Conservation (phyloP, 2,329 filamentous ascomycete species). For the Verticillium isaacii region DNA sequence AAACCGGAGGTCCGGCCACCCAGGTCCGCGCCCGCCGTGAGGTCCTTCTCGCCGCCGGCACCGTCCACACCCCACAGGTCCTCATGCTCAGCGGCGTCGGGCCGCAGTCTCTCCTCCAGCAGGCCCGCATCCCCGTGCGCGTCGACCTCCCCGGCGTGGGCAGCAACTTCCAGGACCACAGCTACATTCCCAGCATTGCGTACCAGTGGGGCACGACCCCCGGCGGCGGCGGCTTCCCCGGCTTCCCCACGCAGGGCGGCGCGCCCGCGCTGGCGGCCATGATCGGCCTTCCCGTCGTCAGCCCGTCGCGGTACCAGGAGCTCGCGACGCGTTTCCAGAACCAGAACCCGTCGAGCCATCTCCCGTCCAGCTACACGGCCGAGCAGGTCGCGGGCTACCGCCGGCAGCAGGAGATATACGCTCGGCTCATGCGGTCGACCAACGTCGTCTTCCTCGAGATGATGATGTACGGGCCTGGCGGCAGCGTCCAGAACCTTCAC, state of each 20-base stretch:
- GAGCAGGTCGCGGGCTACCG: conserved; percentile 26
- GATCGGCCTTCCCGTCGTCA: conserved; percentile 17
- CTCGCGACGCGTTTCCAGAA: conserved; percentile 12
- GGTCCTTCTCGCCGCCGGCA: conserved; percentile 30
- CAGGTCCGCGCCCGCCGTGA: conserved; percentile 23
- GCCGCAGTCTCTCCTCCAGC: conserved; percentile 24
- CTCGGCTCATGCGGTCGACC: conserved; percentile 14
- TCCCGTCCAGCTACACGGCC: conserved; percentile 14
- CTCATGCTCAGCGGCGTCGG: conserved; percentile 42
- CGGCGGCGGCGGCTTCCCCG: conserved; percentile 5
- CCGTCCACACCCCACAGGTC: conserved; percentile 31
- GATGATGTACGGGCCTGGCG: conserved; percentile 27
- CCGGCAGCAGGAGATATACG: conserved; percentile 29
- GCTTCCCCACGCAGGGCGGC: conserved; percentile 5
- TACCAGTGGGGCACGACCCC: conserved; percentile 11
- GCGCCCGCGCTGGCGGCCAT: conserved; percentile 15
- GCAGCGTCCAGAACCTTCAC: conserved; percentile 19
- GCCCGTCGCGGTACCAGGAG: conserved; percentile 13
- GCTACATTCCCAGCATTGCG: conserved; percentile 16
- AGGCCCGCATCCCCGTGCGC: conserved; percentile 28
- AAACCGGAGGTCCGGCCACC: conserved; percentile 5
- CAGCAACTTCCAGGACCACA: conserved; percentile 34
- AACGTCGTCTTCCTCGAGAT: conserved; percentile 37
- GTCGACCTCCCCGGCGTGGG: conserved; percentile 40
- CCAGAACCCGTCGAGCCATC: conserved; percentile 14